Evolutionary conservation across 768 basidiomycete species (phyloP), one percentile per base, ranked within the genome.

Genomic region (Hysterangium stoloniferum): DNA sequence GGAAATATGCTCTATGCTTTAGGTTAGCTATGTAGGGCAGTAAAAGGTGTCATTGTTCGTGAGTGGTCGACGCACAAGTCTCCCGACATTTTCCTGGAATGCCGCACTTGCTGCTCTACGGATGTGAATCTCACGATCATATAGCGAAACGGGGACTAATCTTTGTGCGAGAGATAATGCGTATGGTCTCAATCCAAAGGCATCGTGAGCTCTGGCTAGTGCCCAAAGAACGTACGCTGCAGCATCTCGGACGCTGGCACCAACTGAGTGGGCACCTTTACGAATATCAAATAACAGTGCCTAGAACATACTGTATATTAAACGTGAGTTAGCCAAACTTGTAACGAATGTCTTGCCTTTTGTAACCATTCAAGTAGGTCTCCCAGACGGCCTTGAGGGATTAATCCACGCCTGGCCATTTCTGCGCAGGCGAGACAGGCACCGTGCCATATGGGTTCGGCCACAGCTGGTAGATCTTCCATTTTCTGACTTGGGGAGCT

Each of bases 221-320:
- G 95, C 86, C 96, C 96, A 99, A 4, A 96, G 65, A 15, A 91
- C 89, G 67, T 98, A 99, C 25, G 92, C 78, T 27, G 94, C 87
- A 11, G 94, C 87, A 64, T 99, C 96, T 29, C 96, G 84, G 35
- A 97, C 94, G 55, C 82, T 92, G 6, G 93, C 85, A 7, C 96
- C 96, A 48, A 98, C 82, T 0, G 93, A 94, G 64, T 96, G 93
- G 0, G 91, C 78, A 32, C 90, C 90, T 66, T 90, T 89, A 0
- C 88, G 80, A 33, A 96, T 75, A 65, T 98, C 95, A 62, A 96
- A 97, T 57, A 82, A 85, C 22, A 98, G 68, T 5, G 89, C 95
- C 92, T 96, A 60, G 1, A 32, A 6, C 4, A 56, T 34, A 33
- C 44, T 29, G 27, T 44, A 44, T 33, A 22, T n/a, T 19, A 13